These are phyloP conservation scores for Colletotrichum ledebouriae DNA, from an alignment of 2,329 filamentous ascomycete genomes.

Conservation along the genomic window DNA sequence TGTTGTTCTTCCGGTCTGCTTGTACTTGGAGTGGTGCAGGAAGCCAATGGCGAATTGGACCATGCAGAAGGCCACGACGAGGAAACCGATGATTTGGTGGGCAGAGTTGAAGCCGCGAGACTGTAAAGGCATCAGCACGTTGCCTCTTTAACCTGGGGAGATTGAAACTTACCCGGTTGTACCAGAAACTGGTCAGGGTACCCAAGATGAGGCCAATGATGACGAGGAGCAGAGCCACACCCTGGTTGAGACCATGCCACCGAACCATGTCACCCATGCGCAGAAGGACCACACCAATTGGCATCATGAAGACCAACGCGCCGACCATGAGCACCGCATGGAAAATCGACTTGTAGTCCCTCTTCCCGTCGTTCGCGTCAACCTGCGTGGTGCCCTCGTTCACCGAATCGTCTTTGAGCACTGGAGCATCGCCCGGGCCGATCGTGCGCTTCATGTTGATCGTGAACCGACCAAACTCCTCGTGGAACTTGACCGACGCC, in stretches of 20 bases:
- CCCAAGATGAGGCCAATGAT: slow-evolving; percentile 66
- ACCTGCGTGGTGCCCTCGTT: slow-evolving; percentile 53
- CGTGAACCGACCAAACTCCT: slow-evolving; percentile 66
- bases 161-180: slow-evolving; percentile 65
- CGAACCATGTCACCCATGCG: slow-evolving; percentile 64
- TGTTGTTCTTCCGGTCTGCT: slow-evolving; percentile 62
- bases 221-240: slow-evolving; percentile 61
- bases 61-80: slow-evolving; percentile 66
- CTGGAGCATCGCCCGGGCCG: slow-evolving; percentile 58
- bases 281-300: slow-evolving; percentile 67
- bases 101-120: slow-evolving; percentile 65
- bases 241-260: slow-evolving; percentile 69
- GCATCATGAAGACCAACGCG: slow-evolving; percentile 67
- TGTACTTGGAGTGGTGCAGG: slow-evolving; percentile 67
- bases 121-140: slow-evolving; percentile 48
- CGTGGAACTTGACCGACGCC: slow-evolving; percentile 65
- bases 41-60: slow-evolving; percentile 67
- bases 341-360: slow-evolving; percentile 57
- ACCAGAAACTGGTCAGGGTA: slow-evolving; percentile 64
- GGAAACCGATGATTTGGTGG: slow-evolving; percentile 71
- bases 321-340: slow-evolving; percentile 69
- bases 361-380: slow-evolving; percentile 46
- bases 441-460: slow-evolving; percentile 68
- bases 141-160: not conserved
- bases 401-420: slow-evolving; percentile 51